Base-by-base conservation (phyloP, 2,329 filamentous ascomycete genomes). In the Helotiales sp. region DNA sequence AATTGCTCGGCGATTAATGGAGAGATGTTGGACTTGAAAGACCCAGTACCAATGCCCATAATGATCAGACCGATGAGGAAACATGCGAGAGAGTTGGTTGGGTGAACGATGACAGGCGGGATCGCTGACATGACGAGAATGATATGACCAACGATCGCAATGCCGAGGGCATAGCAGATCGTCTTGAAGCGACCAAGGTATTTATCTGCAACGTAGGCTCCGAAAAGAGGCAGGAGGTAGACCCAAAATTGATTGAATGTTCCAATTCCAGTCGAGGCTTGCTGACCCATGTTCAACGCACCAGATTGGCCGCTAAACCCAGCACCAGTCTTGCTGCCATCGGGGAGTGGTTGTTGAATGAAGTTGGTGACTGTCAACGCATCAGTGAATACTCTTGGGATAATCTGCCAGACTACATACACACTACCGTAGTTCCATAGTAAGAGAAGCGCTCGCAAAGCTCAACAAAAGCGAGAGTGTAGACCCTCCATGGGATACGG, bases 21-120 rank as follows among this genome's bases (percentile, higher is more conserved):
- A 0, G 83, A 82, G 38, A 90, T 86, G 64, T 89, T 90, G 17
- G 84, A 80, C 74, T 90, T 91, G 79, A 90, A 89, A 57, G 85
- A 83, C 57, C 87, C 87, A 1, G 86, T 87, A 44, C 87, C 87
- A 5, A 89, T 66, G 2, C 85, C 85, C 70, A 90, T 85, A 57
- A 90, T 77, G 44, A 89, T 72, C 63, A 89, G 78, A 24, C 84
- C 83, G 29, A 85, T 73, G 2, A 87, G 72, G 55, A 89, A 87
- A 7, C 81, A 81, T 0, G 78, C 83, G n/a, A 87, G 75, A 0
- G 82, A 79, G 19, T 76, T 77, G 2, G 81, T 76, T 6, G 74
- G 73, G 30, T 78, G 72, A 6, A 80, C 73, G 36, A 90, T 81
- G 13, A 87, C 77, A 1, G 75, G 71, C 0, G 87, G 87, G 9